These are phyloP conservation scores for Trichosporon sp. DNA, from an alignment of 1,284 basidiomycete genomes.

Conservation along the genomic window DNA sequence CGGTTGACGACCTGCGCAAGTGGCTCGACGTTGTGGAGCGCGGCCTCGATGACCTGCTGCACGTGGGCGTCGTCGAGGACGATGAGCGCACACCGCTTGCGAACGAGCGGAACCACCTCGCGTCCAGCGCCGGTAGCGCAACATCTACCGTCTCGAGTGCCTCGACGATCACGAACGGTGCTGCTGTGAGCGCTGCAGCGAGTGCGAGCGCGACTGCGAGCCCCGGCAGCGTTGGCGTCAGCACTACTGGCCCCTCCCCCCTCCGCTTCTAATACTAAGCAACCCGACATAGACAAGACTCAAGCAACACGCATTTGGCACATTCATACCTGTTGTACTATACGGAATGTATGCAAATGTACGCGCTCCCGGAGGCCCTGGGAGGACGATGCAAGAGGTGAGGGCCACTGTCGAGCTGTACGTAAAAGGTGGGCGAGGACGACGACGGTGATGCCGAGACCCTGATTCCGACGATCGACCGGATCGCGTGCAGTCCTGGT, in stretches of 20 bases:
- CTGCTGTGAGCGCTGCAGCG: neutral
- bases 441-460: too few species aligned
- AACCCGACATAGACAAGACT: neutral
- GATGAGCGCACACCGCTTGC: constrained; percentile 10
- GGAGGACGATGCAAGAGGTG: too few species aligned
- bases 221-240: neutral
- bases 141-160: neutral
- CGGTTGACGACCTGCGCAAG: constrained; percentile 70
- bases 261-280: neutral
- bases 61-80: constrained; percentile 9
- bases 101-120: neutral
- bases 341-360: constrained; percentile 5
- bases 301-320: neutral
- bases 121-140: neutral
- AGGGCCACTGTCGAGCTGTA: too few species aligned
- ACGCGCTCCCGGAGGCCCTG: too few species aligned
- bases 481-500: too few species aligned
- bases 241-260: neutral
- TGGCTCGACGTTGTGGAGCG: constrained; percentile 75
- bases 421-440: too few species aligned
- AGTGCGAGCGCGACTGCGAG: neutral
- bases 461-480: too few species aligned
- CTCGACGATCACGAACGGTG: neutral
- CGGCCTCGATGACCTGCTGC: constrained; percentile 63
- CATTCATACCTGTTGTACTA: constrained; percentile 9